Conservation (phyloP, 2,329 filamentous ascomycete genomes). For the Colletotrichum melonis region DNA sequence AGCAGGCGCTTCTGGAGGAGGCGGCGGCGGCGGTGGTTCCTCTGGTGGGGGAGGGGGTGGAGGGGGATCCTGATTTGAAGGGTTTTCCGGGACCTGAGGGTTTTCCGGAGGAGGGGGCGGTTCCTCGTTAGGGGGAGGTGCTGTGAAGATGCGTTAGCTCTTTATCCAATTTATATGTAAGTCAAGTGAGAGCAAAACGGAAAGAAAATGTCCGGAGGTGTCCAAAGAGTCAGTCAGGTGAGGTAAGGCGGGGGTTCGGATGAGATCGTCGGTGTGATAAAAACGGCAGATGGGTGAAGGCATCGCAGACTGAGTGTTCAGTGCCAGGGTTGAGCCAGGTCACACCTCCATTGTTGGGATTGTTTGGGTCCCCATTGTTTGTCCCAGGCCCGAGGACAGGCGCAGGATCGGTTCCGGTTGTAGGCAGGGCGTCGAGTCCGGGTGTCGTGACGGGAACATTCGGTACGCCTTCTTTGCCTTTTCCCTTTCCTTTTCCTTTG, state of each 20-base stretch:
- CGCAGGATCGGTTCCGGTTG: background rate
- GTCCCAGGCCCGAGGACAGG: constrained; percentile 4
- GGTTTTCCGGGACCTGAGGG: background rate
- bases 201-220: constrained; percentile 10
- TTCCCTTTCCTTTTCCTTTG: constrained; percentile 18
- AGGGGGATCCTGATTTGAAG: constrained; percentile 9
- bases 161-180: background rate
- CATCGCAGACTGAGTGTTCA: background rate
- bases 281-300: background rate
- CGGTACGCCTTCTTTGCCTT: background rate
- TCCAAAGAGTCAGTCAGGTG: background rate
- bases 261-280: background rate
- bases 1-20: background rate
- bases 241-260: background rate
- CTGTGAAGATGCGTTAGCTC: constrained; percentile 17
- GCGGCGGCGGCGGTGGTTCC: background rate
- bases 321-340: constrained; percentile 4
- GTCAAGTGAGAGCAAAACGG: constrained; percentile 6
- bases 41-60: background rate
- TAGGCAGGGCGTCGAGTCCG: background rate
- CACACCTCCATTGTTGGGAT: background rate
- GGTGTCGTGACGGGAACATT: background rate
- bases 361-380: background rate
- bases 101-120: constrained; percentile 14
- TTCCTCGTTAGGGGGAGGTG: constrained; percentile 5